Evolutionary conservation across 768 basidiomycete species (phyloP), one percentile per base, ranked within the genome.

Genomic region (Solioccasus polychromus): DNA sequence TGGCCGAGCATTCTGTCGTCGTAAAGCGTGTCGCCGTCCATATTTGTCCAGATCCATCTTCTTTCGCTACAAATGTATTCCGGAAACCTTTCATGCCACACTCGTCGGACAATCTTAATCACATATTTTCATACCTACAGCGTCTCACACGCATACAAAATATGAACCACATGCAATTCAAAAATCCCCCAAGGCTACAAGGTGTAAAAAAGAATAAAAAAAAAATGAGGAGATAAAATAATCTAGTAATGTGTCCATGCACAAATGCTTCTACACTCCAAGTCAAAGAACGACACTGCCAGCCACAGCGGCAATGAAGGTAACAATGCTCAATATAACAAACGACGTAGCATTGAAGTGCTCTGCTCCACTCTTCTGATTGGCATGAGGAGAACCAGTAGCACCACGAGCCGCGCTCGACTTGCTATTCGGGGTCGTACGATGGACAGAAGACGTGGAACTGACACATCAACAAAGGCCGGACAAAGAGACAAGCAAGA

Each of bases 1-100:
- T 94, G 92, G 92, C 90, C 90, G 5, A 87, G 74, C 57, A 74
- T 89, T 39, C 68, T 76, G 31, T 75, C 55, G 35, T 61, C 39
- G 53, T 42, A 24, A 12, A 20, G 14, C 39, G 6, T 15, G 19
- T 29, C 28, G 29, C 28, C 8, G 37, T 40, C 8, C 19, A 39
- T 19, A 19, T 45, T 41, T 48, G 5, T 28, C 39, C 29, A 11
- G 26, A 40, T 34, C 35, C 8, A 44, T 39, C 11, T 39, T 38
- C 15, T 31, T 36, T 47, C 35, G 14, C n/a, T 39, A 37, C 35
- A 10, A 30, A 35, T 32, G 22, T n/a, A 44, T 42, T 45, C 35
- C 8, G 12, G 14, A 9, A 22, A 15, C 22, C n/a, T 18, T 43
- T 44, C 20, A 26, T 48, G 22, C 42, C n/a, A n/a, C n/a, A n/a